Evolutionary conservation across 2,329 filamentous ascomycete genomes (phyloP).

Genomic region (Colletotrichum phormii): DNA sequence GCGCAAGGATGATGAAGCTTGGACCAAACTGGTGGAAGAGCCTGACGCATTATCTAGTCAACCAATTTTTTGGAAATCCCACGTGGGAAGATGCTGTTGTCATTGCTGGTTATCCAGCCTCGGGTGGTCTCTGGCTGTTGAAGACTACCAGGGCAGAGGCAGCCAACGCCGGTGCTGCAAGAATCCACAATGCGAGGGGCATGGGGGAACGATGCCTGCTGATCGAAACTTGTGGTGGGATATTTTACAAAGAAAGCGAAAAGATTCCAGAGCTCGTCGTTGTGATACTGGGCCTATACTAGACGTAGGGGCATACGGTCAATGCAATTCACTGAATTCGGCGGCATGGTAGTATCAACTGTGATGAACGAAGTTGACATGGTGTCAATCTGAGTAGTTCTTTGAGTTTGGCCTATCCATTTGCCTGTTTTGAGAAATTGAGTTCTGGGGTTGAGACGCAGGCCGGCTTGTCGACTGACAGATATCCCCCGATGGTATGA

Average conservation of each 20-base stretch:
- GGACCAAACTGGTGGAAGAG: constrained; percentile 18
- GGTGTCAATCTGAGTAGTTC: not conserved
- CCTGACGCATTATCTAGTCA: not conserved
- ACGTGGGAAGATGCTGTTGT: not conserved
- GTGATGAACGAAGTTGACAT: not conserved
- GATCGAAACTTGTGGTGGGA: not conserved
- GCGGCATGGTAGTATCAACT: not conserved
- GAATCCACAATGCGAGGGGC: not conserved
- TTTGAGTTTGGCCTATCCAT: not conserved
- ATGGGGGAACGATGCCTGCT: not conserved
- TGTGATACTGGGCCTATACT: not conserved
- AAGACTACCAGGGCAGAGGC: not conserved
- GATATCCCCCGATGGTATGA: not conserved
- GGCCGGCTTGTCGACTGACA: not conserved
- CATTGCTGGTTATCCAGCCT: not conserved
- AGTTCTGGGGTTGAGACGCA: not conserved
- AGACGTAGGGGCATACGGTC: not conserved
- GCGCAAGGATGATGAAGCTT: constrained; percentile 26
- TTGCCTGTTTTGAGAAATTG: not conserved
- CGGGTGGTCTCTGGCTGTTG: constrained; percentile 12
- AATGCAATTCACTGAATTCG: not conserved
- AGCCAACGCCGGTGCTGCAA: not conserved
- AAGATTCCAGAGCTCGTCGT: not conserved
- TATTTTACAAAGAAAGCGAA: not conserved
- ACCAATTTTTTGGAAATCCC: not conserved